Conservation (phyloP, 2,329 filamentous ascomycete genomes). For the Paecilomyces formosus region DNA sequence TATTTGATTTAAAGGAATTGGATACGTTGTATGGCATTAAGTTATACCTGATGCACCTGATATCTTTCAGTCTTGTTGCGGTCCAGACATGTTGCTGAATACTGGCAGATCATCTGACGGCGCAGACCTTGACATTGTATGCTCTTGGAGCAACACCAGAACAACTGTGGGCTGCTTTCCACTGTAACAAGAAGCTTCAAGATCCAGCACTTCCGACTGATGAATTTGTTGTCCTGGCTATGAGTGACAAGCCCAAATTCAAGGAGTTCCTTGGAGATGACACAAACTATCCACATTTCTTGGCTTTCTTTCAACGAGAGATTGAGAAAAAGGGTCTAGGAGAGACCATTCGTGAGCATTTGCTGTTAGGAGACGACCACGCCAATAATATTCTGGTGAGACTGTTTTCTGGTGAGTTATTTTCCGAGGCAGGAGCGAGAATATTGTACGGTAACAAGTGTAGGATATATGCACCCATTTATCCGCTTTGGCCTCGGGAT, state of each 20-base stretch:
- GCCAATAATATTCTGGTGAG: conserved; percentile 63
- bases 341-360: conserved; percentile 54
- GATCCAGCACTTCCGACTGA: conserved; percentile 43
- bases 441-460: conserved; percentile 4
- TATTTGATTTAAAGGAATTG: neutral
- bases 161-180: conserved; percentile 57
- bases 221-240: conserved; percentile 44
- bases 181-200: conserved; percentile 61
- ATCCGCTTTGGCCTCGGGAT: conserved; percentile 82
- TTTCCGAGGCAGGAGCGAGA: neutral
- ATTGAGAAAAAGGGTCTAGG: conserved; percentile 60
- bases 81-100: conserved; percentile 3
- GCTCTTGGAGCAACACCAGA: conserved; percentile 60
- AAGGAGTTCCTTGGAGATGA: conserved; percentile 56
- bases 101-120: conserved; percentile 61
- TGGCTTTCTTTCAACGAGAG: conserved; percentile 68
- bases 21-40: neutral
- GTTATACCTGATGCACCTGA: conserved; percentile 4
- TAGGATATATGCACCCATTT: conserved; percentile 67
- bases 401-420: conserved; percentile 53
- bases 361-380: conserved; percentile 59
- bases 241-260: conserved; percentile 52
- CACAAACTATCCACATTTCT: conserved; percentile 63
- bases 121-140: conserved; percentile 70
- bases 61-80: neutral